Evolutionary conservation across 2,329 filamentous ascomycete genomes (phyloP).

Genomic region (Colletotrichum filicis): DNA sequence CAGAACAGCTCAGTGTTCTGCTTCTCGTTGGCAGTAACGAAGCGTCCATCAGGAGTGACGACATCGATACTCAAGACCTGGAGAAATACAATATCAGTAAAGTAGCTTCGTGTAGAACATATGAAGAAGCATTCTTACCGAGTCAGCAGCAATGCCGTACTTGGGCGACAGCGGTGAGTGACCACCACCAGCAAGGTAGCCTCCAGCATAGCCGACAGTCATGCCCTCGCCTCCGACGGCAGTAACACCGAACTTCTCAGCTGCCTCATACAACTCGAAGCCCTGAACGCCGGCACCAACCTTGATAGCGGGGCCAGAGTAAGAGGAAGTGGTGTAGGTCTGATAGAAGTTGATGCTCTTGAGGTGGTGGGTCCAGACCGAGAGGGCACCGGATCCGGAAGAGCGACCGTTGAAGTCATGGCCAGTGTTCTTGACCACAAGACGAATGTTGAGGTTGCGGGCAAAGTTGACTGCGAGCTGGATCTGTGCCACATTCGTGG

Average conservation of each 20-base stretch:
- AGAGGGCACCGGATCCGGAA: constrained; percentile 47
- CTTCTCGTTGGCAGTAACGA: constrained; percentile 50
- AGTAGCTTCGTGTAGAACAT: constrained; percentile 41
- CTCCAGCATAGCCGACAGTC: constrained; percentile 67
- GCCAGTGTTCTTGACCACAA: constrained; percentile 59
- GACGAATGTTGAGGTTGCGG: constrained; percentile 56
- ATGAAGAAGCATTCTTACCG: constrained; percentile 54
- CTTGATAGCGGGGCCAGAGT: constrained; percentile 61
- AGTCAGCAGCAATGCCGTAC: constrained; percentile 68
- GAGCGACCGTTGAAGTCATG: constrained; percentile 47
- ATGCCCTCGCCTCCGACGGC: constrained; percentile 65
- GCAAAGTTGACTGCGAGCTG: constrained; percentile 60
- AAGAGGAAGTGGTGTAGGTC: constrained; percentile 49
- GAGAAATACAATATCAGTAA: not conserved
- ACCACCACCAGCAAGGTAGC: constrained; percentile 69
- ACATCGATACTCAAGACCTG: constrained; percentile 55
- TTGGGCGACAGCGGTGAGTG: constrained; percentile 62
- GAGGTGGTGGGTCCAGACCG: constrained; percentile 50
- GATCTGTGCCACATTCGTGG: constrained; percentile 53
- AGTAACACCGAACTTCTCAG: constrained; percentile 54
- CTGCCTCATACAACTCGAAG: constrained; percentile 60
- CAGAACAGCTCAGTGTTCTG: constrained; percentile 60
- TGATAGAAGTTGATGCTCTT: constrained; percentile 50
- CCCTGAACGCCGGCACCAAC: constrained; percentile 64
- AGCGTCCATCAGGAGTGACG: constrained; percentile 54